Base-by-base conservation (phyloP, 1,139 yeast species). In the Pichiaceae sp. region DNA sequence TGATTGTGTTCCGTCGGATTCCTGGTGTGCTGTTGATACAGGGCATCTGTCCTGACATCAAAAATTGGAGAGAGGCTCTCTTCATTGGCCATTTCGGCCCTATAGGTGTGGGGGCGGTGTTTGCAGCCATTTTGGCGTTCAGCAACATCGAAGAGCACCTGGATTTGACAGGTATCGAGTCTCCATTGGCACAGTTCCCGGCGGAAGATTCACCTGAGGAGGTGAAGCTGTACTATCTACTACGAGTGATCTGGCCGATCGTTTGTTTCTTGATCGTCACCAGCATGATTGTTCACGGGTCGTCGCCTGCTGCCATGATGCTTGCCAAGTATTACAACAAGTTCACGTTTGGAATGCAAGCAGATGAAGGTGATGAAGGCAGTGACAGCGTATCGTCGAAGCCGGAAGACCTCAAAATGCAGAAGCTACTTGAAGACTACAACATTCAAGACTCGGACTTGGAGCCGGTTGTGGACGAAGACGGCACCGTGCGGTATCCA, bases 31-130 rank as follows among this genome's bases (percentile, higher is more conserved):
- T 87, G 37, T 72, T 76, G 0, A 62, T 84, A 38, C 83, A 85
- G 51, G 87, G 91, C 0, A 55, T 87, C 17, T 80, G 84, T 11
- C 95, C 96, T 0, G 96, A 89, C 55, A 75, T 91, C 34, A 76
- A 84, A 47, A 76, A 89, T 20, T 87, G 96, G 95, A 74, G 95
- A 59, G 97, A 91, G 56, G 96, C 96, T 0, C 54, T 89, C 4
- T 86, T 91, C 55, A 89, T 95, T 57, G 97, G 97, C 19, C 96
- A 89, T 62, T 89, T 91, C 58, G 97, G 97, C 31, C 97, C 97
- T 4, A 86, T 91, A 54, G 97, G 97, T 38, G 97, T 91, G 7
- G 96, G 97, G 44, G 97, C 97, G 1, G 72, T 91, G 11, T 91
- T 84, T 61, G 95, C 95, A 17, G 78, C 86, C 14, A 79, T 89